Conservation (phyloP, 2,329 filamentous ascomycete genomes). For the Diaporthe australafricana region DNA sequence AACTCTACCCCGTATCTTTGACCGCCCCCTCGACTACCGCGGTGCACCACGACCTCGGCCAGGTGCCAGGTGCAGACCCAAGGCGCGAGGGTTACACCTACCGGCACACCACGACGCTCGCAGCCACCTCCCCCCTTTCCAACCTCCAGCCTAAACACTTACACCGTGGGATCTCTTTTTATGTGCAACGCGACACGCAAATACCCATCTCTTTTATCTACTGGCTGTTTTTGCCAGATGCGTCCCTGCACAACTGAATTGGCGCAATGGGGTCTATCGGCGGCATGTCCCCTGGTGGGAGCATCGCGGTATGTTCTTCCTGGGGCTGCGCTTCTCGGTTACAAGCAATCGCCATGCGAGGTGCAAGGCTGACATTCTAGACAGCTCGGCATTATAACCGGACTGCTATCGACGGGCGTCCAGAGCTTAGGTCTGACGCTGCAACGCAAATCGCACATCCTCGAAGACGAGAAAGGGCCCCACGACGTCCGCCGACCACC, state of each 20-base stretch:
- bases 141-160: conserved; percentile 29
- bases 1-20: not conserved
- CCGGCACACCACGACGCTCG: conserved; percentile 10
- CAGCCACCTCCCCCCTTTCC: conserved; percentile 20
- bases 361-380: conserved; percentile 40
- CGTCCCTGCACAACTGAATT: conserved; percentile 52
- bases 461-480: conserved; percentile 92
- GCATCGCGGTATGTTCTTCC: conserved; percentile 73
- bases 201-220: conserved; percentile 30
- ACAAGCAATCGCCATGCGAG: not conserved
- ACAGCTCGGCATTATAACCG: conserved; percentile 92
- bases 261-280: conserved; percentile 77
- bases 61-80: conserved; percentile 32
- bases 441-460: conserved; percentile 96
- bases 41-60: conserved; percentile 27
- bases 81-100: conserved; percentile 28
- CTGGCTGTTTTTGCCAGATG: conserved; percentile 56
- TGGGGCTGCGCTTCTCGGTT: not conserved
- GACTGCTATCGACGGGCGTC: conserved; percentile 91
- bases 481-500: conserved; percentile 86
- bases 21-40: conserved; percentile 14
- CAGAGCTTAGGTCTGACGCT: conserved; percentile 95
- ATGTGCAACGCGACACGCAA: conserved; percentile 38
- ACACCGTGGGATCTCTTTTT: conserved; percentile 24
- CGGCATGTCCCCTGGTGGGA: conserved; percentile 82